Percentiles rank a stretch among this genome's conserved stretches.
These are phyloP conservation scores for Trichoderma virens DNA, from an alignment of 495 filamentous ascomycete genomes.

Conservation along the genomic window DNA sequence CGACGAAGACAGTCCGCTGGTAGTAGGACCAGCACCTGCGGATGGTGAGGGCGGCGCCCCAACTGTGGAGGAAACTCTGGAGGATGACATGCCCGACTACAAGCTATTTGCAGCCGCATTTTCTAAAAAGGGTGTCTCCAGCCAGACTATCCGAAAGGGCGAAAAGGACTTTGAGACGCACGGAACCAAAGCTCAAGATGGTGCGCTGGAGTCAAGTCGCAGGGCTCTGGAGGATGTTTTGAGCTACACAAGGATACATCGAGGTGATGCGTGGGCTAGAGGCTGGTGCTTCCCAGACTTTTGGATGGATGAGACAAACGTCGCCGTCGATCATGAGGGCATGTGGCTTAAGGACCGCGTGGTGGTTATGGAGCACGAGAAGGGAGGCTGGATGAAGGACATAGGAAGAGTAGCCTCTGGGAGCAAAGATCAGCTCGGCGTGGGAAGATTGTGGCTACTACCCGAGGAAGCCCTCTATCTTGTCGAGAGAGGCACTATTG, in stretches of 20 bases:
- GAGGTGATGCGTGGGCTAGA: conserved; percentile 43
- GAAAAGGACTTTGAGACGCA: conserved; percentile 97
- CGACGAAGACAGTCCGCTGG: conserved; percentile 33
- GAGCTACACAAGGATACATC: conserved; percentile 58
- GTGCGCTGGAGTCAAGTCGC: conserved; percentile 70
- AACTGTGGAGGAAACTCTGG: conserved; percentile 44
- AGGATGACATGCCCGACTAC: conserved; percentile 75
- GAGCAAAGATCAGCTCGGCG: conserved; percentile 37
- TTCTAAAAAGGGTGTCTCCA: conserved; percentile 30
- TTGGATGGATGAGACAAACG: conserved; percentile 29
- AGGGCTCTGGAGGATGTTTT: conserved; percentile 86
- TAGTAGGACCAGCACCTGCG: conserved; percentile 13
- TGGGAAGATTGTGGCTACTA: conserved; percentile 65
- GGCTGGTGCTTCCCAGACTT: conserved; percentile 49
- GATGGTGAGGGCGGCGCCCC: conserved; percentile 17
- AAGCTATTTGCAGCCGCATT: conserved; percentile 56
- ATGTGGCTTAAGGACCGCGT: conserved; percentile 34
- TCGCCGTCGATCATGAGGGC: conserved; percentile 18
- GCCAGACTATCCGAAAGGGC: conserved; percentile 47
- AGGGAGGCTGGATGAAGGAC: conserved; percentile 32
- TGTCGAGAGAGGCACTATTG: conserved; percentile 76
- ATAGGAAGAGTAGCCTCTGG: conserved; percentile 35
- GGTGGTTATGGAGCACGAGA: conserved; percentile 41
- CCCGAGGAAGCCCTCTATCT: conserved; percentile 89
- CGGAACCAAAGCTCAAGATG: conserved; percentile 70